Percentiles rank a stretch among this genome's conserved stretches.
These are phyloP conservation scores for Ilyonectria mors-panacis DNA, from an alignment of 2,329 filamentous ascomycete genomes.

Conservation along the genomic window DNA sequence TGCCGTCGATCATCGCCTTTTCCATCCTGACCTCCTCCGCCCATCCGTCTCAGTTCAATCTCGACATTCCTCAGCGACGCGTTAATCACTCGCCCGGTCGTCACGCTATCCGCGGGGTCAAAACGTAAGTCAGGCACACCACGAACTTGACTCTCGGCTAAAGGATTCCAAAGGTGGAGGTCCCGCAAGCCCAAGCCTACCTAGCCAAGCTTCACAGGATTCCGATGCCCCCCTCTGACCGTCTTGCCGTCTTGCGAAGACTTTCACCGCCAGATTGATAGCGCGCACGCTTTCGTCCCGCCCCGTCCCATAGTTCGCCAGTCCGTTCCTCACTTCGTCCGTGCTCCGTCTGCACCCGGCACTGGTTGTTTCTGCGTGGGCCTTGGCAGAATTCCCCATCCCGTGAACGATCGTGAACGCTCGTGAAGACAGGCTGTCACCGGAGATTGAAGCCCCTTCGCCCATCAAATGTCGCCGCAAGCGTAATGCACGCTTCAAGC, in stretches of 20 bases:
- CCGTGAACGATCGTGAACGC: background rate
- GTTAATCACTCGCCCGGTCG: conserved; percentile 17
- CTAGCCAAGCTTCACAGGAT: background rate
- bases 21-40: background rate
- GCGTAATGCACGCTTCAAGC: background rate
- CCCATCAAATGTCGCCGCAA: background rate
- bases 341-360: conserved; percentile 13
- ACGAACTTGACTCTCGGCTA: conserved; percentile 1
- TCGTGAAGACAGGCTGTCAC: background rate
- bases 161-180: conserved; percentile 7
- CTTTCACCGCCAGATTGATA: conserved; percentile 30
- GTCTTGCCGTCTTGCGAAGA: background rate
- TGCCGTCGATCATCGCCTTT: background rate
- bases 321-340: conserved; percentile 19
- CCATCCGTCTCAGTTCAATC: conserved; percentile 21
- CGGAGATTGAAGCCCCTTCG: background rate
- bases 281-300: conserved; percentile 20
- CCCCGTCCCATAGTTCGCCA: conserved; percentile 21
- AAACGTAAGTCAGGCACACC: conserved; percentile 3
- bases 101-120: conserved; percentile 22
- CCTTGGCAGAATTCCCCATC: conserved; percentile 6
- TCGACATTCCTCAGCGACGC: conserved; percentile 20
- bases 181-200: background rate
- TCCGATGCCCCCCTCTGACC: background rate
- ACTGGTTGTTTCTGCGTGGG: background rate